A percentile compares a stretch with the other conserved stretches of the same genome.
These are phyloP conservation scores for Cercospora zeae-maydis DNA, from an alignment of 2,329 filamentous ascomycete genomes.

Conservation along the genomic window DNA sequence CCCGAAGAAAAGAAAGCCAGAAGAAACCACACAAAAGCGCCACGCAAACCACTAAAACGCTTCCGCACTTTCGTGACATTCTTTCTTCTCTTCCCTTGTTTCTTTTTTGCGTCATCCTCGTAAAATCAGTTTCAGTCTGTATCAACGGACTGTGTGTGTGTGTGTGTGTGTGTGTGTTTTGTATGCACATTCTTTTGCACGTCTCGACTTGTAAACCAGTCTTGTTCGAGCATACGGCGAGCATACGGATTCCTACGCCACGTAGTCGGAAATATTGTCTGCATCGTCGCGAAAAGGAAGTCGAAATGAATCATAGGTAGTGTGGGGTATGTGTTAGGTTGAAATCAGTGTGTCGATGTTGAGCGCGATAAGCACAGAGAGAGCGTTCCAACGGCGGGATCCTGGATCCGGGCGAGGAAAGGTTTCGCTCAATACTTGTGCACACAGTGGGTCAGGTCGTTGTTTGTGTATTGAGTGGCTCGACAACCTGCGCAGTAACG, in stretches of 20 bases:
- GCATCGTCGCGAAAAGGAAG: not conserved
- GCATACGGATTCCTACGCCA: not conserved
- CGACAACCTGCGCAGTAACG: not conserved
- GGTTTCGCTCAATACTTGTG: not conserved
- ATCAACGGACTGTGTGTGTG: not conserved
- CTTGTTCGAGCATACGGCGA: not conserved
- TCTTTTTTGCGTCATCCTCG: not conserved
- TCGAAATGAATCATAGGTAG: not conserved
- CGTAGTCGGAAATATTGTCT: not conserved
- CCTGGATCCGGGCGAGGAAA: not conserved
- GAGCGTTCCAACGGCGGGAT: not conserved
- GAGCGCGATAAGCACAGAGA: no score
- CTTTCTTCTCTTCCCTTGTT: not conserved
- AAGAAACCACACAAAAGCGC: not conserved
- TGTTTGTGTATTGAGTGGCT: not conserved
- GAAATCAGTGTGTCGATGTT: not conserved
- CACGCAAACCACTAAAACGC: not conserved
- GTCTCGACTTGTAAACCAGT: not conserved
- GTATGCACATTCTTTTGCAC: not conserved
- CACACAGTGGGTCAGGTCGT: not conserved
- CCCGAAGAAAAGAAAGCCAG: not conserved
- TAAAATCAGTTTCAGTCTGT: not conserved
- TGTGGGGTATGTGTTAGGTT: not conserved
- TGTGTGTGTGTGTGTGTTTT: not conserved
- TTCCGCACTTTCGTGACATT: not conserved